Conservation (phyloP, 495 filamentous ascomycete species). For the Baudoinia panamericana region DNA sequence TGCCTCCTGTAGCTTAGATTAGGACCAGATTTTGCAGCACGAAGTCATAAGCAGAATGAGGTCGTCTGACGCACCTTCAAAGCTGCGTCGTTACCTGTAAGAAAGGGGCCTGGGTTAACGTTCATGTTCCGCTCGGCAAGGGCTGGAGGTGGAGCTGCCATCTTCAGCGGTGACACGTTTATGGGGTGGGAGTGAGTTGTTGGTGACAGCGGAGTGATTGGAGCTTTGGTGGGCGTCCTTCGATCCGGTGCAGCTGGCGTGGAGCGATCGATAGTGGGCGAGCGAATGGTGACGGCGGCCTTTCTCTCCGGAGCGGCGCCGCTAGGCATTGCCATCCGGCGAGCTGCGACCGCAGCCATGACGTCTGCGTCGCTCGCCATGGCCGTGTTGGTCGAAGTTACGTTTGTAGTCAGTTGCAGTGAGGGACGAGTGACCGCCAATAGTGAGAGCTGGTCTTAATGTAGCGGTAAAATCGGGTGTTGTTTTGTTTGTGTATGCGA, state of each 20-base stretch:
- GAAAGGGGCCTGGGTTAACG: not conserved
- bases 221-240: not conserved
- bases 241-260: not conserved
- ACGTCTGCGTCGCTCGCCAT: not conserved
- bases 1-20: not conserved
- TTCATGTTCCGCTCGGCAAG: not conserved
- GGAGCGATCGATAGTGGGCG: not conserved
- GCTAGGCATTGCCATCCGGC: not conserved
- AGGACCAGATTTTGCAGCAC: not conserved
- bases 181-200: not conserved
- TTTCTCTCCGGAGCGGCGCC: not conserved
- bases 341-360: not conserved
- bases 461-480: too few species aligned
- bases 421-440: too few species aligned
- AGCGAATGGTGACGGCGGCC: not conserved
- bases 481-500: too few species aligned
- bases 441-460: too few species aligned
- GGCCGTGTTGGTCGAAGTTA: too few species aligned
- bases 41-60: not conserved
- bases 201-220: not conserved
- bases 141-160: not conserved
- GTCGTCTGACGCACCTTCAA: slow-evolving; percentile 1
- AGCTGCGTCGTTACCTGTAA: not conserved
- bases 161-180: not conserved
- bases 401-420: too few species aligned